Evolutionary conservation across 2,329 filamentous ascomycete genomes (phyloP), one percentile per base, ranked within the genome.

Genomic region (Microdochium bolleyi): DNA sequence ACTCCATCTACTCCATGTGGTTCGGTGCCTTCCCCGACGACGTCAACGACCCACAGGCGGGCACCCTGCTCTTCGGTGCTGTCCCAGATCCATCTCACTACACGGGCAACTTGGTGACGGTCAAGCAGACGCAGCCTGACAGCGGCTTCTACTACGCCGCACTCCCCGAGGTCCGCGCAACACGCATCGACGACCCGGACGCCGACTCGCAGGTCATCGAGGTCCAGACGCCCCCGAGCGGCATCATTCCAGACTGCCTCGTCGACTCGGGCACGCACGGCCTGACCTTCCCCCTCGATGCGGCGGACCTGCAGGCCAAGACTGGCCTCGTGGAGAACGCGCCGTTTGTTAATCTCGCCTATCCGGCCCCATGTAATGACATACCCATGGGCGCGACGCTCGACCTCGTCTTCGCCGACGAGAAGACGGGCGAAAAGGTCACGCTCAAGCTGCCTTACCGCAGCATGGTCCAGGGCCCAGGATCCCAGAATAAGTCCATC

Each of bases 231-330:
- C 25, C 52, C 41, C 21, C 21, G n/a, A 46, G 41, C 4, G 48
- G 19, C 19, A 24, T 19, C 10, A 11, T 46, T 2, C 52, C 52
- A 38, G 48, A 48, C 9, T 53, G 52, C 48, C 52, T 53, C 25
- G 25, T 50, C n/a, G 52, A 53, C 48, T 53, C 52, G 48, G 52
- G 52, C 24, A 53, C 48, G 2, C 44, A 38, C 32, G 51, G 52
- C 37, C 5, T 53, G 16, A 53, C 48, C 1, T 24, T 53, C 2
- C 52, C 52, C 1, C n/a, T 41, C 4, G 14, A 50, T 24, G 19
- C 22, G 11, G 21, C 16, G 2, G 52, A 44, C 37, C 34, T 53
- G 13, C 34, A 13, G 13, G 37, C 52, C 5, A 49, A 49, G 8
- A 50, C 48, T 2, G 52, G 52, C 25, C 52, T 53, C n/a, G 48